Conservation (phyloP, 140 eudicot genomes). For the Oenanthe javanica region DNA sequence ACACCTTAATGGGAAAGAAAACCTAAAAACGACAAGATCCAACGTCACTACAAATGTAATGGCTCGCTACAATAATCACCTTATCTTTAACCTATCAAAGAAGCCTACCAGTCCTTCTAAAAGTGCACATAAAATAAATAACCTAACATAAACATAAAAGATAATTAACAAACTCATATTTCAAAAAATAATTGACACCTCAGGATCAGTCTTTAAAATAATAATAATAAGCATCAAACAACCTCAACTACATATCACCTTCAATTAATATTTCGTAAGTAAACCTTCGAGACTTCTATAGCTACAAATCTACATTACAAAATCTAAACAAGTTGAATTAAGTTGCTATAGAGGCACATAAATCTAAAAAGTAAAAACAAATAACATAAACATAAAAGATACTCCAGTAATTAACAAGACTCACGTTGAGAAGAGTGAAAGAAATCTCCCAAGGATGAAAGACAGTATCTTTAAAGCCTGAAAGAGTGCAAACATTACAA, state of each 20-base stretch:
- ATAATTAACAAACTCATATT: too few species aligned
- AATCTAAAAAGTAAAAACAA: neutral
- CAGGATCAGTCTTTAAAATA: neutral
- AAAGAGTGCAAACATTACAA: conserved; percentile 27
- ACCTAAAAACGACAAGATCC: neutral
- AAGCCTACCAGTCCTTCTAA: too few species aligned
- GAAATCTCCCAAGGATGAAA: conserved; percentile 49
- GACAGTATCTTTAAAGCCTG: conserved; percentile 31
- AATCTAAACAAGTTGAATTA: neutral
- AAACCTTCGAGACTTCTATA: neutral
- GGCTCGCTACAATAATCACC: neutral
- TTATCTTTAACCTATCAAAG: neutral
- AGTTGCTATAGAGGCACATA: neutral
- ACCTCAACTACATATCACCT: neutral
- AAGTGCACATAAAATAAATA: too few species aligned
- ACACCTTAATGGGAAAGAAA: neutral
- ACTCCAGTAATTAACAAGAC: conserved; percentile 18
- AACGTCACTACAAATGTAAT: neutral
- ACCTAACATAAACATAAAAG: too few species aligned
- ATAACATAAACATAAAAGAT: neutral
- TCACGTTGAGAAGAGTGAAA: conserved; percentile 33
- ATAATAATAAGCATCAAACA: neutral
- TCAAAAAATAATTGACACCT: too few species aligned
- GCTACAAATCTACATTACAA: neutral
- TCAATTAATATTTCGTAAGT: neutral